phyloP scores from a whole-genome alignment of 1,139 yeast genomes.

The Pichia sp. region DNA sequence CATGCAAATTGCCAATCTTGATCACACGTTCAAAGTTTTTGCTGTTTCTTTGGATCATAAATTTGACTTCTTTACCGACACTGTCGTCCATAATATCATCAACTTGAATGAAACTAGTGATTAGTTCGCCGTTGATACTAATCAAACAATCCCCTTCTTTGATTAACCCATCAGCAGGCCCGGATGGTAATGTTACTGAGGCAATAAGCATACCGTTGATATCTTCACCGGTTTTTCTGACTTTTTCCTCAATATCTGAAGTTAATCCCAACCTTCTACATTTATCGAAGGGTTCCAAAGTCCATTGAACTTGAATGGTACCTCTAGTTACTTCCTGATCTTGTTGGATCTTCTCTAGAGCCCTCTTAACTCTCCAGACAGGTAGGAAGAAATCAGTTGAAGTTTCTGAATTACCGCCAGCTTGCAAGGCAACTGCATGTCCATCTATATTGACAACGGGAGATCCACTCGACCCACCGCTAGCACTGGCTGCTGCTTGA shows the following conservation, averaged over 20 bases:
- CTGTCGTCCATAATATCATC: conserved; percentile 76
- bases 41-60: conserved; percentile 76
- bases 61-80: conserved; percentile 55
- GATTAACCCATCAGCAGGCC: conserved; percentile 72
- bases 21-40: conserved; percentile 48
- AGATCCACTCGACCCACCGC: conserved; percentile 94
- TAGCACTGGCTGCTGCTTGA: conserved; percentile 94
- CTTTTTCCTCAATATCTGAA: conserved; percentile 63
- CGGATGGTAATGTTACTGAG: conserved; percentile 76
- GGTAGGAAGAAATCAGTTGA: conserved; percentile 93
- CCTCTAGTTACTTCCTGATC: conserved; percentile 64
- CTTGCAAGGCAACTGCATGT: conserved; percentile 84
- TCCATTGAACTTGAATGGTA: conserved; percentile 90
- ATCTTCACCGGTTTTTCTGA: conserved; percentile 57
- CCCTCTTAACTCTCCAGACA: conserved; percentile 75
- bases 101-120: conserved; percentile 72
- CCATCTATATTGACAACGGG: conserved; percentile 91
- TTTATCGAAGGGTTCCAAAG: conserved; percentile 81
- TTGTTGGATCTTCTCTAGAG: conserved; percentile 67
- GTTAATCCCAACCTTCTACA: conserved; percentile 84
- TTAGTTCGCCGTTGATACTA: conserved; percentile 60
- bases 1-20: conserved; percentile 68
- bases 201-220: conserved; percentile 83
- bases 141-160: conserved; percentile 85
- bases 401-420: conserved; percentile 89